Evolutionary conservation across 2,329 filamentous ascomycete genomes (phyloP).

Genomic region (Ophidiomyces ophidiicola): DNA sequence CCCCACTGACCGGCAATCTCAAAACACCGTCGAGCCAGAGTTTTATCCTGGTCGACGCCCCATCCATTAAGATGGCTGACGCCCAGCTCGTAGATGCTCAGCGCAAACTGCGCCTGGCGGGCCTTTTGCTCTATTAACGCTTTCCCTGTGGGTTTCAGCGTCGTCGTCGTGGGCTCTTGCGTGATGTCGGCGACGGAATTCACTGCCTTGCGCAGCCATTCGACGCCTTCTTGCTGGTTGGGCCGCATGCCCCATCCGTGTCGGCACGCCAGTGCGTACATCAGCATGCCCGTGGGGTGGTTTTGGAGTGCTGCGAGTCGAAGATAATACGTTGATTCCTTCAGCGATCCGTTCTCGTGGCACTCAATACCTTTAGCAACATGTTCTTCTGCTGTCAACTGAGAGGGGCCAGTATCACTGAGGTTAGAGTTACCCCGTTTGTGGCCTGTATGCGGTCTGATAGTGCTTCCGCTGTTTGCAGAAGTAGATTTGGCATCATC

Average conservation of each 20-base stretch:
- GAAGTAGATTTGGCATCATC: conserved; percentile 42
- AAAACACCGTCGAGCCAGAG: conserved; percentile 78
- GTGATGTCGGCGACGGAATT: conserved; percentile 72
- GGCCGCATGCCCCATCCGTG: conserved; percentile 97
- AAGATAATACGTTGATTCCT: conserved; percentile 92
- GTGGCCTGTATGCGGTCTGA: conserved; percentile 29
- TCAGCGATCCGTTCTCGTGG: conserved; percentile 74
- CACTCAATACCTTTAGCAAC: conserved; percentile 79
- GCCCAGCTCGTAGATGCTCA: conserved; percentile 91
- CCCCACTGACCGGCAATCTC: conserved; percentile 95
- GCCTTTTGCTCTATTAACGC: conserved; percentile 59
- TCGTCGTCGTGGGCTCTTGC: conserved; percentile 54
- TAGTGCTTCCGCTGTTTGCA: conserved; percentile 54
- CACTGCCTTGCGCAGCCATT: conserved; percentile 84
- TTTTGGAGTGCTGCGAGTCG: conserved; percentile 76
- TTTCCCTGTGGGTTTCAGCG: conserved; percentile 43
- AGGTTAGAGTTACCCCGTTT: conserved; percentile 16
- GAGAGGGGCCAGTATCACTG: neutral
- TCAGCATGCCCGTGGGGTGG: conserved; percentile 84
- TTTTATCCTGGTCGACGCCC: conserved; percentile 89
- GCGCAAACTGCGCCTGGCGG: conserved; percentile 80
- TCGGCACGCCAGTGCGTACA: conserved; percentile 87
- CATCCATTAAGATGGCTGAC: conserved; percentile 97
- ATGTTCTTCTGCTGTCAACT: conserved; percentile 59
- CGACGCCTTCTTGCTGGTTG: conserved; percentile 77